Evolutionary conservation across 176 grass and related monocot species (phyloP).

Genomic region (Secale cereale): DNA sequence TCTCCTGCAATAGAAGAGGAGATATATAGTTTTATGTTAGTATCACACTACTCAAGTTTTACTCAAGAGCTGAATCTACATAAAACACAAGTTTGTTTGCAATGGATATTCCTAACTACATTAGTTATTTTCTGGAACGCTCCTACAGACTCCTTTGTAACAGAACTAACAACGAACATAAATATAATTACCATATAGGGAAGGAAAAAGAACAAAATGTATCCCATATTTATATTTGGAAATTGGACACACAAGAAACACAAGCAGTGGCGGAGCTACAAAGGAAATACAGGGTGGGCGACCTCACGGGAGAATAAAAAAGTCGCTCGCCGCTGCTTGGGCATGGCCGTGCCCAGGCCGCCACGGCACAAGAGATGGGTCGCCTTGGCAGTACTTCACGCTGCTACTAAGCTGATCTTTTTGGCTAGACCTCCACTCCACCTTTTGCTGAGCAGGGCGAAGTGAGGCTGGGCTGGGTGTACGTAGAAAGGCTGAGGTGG

Average conservation of each 20-base stretch:
- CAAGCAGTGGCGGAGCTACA: background rate
- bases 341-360: no score
- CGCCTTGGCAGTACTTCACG: no score
- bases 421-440: no score
- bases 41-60: background rate
- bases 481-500: no score
- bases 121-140: background rate
- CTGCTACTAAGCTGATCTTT: no score
- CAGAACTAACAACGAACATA: background rate
- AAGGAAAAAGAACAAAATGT: background rate
- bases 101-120: background rate
- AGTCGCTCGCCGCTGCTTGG: no score
- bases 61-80: background rate
- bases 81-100: background rate
- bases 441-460: no score
- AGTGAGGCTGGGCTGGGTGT: no score
- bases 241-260: background rate
- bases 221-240: background rate
- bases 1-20: background rate
- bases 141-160: background rate
- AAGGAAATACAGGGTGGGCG: no score
- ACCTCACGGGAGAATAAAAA: no score
- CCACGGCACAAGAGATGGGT: no score
- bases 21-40: background rate
- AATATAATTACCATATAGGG: background rate